A percentile compares a stretch with the other conserved stretches of the same genome.
phyloP scores from a whole-genome alignment of 352 stramenopile genomes.

The Pythium myriotylum region DNA sequence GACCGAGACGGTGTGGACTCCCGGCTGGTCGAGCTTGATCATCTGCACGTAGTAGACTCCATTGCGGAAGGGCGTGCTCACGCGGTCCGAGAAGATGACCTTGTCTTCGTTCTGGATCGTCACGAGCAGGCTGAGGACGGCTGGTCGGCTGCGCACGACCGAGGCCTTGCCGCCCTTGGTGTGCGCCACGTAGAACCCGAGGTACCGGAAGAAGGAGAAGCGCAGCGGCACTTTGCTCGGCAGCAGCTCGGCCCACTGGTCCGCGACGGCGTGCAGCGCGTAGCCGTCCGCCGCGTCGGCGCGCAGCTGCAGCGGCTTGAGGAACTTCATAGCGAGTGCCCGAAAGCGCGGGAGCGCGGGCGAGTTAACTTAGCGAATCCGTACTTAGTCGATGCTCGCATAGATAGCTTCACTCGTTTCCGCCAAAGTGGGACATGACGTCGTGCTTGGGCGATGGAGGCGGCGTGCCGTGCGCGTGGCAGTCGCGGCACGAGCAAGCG shows the following conservation, averaged over 20 bases:
- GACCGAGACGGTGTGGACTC: constrained; percentile 66
- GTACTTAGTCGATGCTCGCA: constrained; percentile 3
- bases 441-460: background rate
- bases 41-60: constrained; percentile 84
- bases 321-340: constrained; percentile 56
- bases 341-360: constrained; percentile 21
- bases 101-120: constrained; percentile 83
- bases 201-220: constrained; percentile 80
- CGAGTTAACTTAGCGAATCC: constrained; percentile 10
- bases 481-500: constrained; percentile 20
- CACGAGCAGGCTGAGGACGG: constrained; percentile 55
- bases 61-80: constrained; percentile 63
- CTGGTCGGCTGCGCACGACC: constrained; percentile 53
- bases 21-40: constrained; percentile 58
- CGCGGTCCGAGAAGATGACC: constrained; percentile 65
- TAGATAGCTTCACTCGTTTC: constrained; percentile 4
- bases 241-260: constrained; percentile 77
- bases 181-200: constrained; percentile 74
- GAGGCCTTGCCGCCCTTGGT: constrained; percentile 67
- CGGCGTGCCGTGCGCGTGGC: constrained; percentile 29
- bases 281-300: constrained; percentile 56
- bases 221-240: constrained; percentile 65
- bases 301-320: constrained; percentile 66
- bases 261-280: constrained; percentile 59
- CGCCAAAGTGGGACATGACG: constrained; percentile 14